Base-by-base conservation (phyloP, 495 filamentous ascomycete genomes). In the Pyrenopolyporus hunteri region DNA sequence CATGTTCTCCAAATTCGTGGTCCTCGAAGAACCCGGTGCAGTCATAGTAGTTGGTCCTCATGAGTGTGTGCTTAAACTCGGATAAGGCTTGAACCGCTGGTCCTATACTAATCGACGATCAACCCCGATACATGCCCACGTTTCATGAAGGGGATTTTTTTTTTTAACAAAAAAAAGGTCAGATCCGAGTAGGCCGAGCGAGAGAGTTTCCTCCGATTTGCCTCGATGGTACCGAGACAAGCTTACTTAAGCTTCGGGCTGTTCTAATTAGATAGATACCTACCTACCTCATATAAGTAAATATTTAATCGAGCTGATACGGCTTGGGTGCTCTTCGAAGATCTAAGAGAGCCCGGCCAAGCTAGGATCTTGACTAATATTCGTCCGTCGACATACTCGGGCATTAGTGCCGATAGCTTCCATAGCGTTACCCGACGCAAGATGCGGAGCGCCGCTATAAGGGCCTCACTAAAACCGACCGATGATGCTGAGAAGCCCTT, bases 371-470 rank as follows among this genome's bases (percentile, higher is more conserved):
- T 60, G 2, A 61, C 66, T n/a, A 69, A 62, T 1, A 73, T 28
- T 46, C 65, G 6, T 37, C 66, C n/a, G 4, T n/a, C n/a, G n/a
- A n/a, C 80, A 4, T 68, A 72, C 33, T 52, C 82, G 20, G 70
- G 82, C n/a, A 59, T 84, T 13, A 80, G 80, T 5, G 77, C 75
- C 14, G 82, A 83, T 52, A 80, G 80, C 2, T 72, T 79, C n/a
- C 74, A 79, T 46, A 78, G 74, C 39, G 47, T 66, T 1, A 73
- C 75, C 11, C 70, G 79, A 1, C 42, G 67, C 6, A 68, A 71
- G 39, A 72, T 82, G 45, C 70, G 70, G 53, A 46, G 45, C 7
- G 45, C 69, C 7, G 71, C 70, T 10, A 35, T 68, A 11, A 44
- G 67, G 56, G 42, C 37, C 13, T 49, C 54, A 7, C 57, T 20